phyloP scores from a whole-genome alignment of 305 asterid genomes.

The Fraxinus velutina region DNA sequence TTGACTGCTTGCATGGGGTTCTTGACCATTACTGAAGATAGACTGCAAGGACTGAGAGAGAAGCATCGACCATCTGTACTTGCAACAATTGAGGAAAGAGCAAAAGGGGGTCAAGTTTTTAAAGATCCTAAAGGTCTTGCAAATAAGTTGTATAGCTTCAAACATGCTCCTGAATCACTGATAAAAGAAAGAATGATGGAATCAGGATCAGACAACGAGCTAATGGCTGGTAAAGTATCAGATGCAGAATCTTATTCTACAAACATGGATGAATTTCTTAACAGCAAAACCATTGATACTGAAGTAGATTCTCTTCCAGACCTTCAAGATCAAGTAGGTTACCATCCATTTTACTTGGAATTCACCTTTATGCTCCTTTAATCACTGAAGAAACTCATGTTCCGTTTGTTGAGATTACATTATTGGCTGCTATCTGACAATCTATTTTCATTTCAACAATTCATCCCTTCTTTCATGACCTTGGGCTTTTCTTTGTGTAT shows the following conservation, averaged over 20 bases:
- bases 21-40: constrained; percentile 61
- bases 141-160: constrained; percentile 77
- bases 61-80: constrained; percentile 72
- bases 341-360: constrained; percentile 18
- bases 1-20: constrained; percentile 90
- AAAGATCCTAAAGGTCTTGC: constrained; percentile 77
- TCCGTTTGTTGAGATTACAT: neutral
- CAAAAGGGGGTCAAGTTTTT: constrained; percentile 46
- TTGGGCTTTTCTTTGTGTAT: neutral
- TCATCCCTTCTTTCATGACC: neutral
- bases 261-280: constrained; percentile 49
- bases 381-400: constrained; percentile 1
- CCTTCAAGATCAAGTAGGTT: constrained; percentile 77
- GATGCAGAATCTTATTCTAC: constrained; percentile 42
- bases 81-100: constrained; percentile 56
- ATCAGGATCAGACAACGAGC: constrained; percentile 38
- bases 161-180: constrained; percentile 51
- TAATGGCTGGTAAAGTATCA: constrained; percentile 25
- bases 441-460: constrained; percentile 5
- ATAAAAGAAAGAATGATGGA: constrained; percentile 43
- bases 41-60: constrained; percentile 58
- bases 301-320: constrained; percentile 77
- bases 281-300: constrained; percentile 48
- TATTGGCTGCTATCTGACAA: neutral
- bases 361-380: neutral